Evolutionary conservation across 306 rosid species (phyloP).

Genomic region (Psophocarpus tetragonolobus): DNA sequence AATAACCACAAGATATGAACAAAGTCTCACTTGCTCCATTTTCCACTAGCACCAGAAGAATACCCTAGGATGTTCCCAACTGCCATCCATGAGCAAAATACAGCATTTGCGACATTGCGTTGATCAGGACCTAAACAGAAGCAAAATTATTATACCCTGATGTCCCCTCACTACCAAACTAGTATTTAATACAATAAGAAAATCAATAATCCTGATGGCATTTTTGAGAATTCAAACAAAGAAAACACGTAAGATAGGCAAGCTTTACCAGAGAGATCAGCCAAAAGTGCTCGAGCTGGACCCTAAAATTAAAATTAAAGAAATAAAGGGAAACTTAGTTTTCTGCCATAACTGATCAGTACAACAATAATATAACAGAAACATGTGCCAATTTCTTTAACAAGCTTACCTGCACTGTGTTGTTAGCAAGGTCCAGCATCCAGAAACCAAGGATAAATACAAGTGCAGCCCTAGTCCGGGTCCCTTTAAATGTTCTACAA

Average conservation of each 20-base stretch:
- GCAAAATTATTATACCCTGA: not conserved
- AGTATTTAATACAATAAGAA: slow-evolving; percentile 3
- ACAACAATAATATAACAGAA: slow-evolving; percentile 4
- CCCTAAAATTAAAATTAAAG: slow-evolving; percentile 60
- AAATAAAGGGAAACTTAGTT: slow-evolving; percentile 24
- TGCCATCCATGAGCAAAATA: slow-evolving; percentile 99
- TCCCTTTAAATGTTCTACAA: slow-evolving; percentile 82
- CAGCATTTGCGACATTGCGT: slow-evolving; percentile 86
- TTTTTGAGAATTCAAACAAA: slow-evolving; percentile 25
- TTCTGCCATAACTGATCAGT: not conserved
- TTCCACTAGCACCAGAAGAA: slow-evolving; percentile 96
- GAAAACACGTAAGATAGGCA: not conserved
- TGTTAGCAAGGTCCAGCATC: slow-evolving; percentile 99
- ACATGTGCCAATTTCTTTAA: slow-evolving; percentile 22
- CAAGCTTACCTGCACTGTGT: slow-evolving; percentile 85
- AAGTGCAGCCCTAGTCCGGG: slow-evolving; percentile 86
- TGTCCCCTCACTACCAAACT: slow-evolving; percentile 1
- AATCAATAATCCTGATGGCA: slow-evolving; percentile 25
- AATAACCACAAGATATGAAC: slow-evolving; percentile 12
- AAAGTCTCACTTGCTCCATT: slow-evolving; percentile 81
- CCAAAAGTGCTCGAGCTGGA: slow-evolving; percentile 99
- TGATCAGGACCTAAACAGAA: slow-evolving; percentile 80
- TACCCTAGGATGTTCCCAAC: slow-evolving; percentile 96
- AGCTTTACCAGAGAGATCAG: slow-evolving; percentile 83
- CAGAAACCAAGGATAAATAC: slow-evolving; percentile 93